These are phyloP conservation scores for Pseudocercospora ulei DNA, from an alignment of 2,329 filamentous ascomycete species.

Conservation along the genomic window DNA sequence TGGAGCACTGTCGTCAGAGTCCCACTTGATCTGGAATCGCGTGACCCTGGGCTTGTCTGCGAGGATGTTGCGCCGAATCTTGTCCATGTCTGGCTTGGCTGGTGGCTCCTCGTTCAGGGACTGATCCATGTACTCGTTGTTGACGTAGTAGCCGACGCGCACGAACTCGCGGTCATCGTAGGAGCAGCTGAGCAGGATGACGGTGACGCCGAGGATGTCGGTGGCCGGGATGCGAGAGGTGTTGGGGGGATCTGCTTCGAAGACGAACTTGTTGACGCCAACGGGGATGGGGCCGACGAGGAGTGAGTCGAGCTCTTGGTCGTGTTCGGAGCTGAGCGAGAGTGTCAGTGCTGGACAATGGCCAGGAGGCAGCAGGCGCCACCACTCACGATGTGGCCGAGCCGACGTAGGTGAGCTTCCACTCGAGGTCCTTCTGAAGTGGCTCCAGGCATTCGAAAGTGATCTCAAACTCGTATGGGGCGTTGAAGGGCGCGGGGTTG, in stretches of 20 bases:
- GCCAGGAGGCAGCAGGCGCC: neutral
- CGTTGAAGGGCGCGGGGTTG: slow-evolving; percentile 89
- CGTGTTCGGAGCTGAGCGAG: slow-evolving; percentile 69
- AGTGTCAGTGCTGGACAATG: slow-evolving; percentile 8
- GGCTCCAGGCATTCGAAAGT: slow-evolving; percentile 96
- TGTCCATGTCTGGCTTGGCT: slow-evolving; percentile 82
- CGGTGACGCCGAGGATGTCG: slow-evolving; percentile 93
- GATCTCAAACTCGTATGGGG: slow-evolving; percentile 94
- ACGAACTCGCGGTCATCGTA: slow-evolving; percentile 97
- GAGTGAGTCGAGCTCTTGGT: slow-evolving; percentile 94
- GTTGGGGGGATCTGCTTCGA: slow-evolving; percentile 88
- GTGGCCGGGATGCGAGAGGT: slow-evolving; percentile 83
- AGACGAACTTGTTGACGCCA: slow-evolving; percentile 97
- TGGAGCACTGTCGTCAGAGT: slow-evolving; percentile 92
- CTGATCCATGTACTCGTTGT: slow-evolving; percentile 95
- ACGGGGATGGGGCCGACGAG: slow-evolving; percentile 95
- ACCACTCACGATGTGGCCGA: slow-evolving; percentile 82
- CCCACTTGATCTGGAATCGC: slow-evolving; percentile 98
- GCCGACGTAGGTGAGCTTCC: slow-evolving; percentile 98
- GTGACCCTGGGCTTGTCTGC: slow-evolving; percentile 97
- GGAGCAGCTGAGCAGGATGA: slow-evolving; percentile 89
- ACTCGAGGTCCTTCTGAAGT: slow-evolving; percentile 94
- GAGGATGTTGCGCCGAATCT: slow-evolving; percentile 81
- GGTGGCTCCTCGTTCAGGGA: slow-evolving; percentile 83
- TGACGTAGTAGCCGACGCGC: slow-evolving; percentile 97